Conservation (phyloP, 768 basidiomycete genomes). For the Tricholoma matsutake region DNA sequence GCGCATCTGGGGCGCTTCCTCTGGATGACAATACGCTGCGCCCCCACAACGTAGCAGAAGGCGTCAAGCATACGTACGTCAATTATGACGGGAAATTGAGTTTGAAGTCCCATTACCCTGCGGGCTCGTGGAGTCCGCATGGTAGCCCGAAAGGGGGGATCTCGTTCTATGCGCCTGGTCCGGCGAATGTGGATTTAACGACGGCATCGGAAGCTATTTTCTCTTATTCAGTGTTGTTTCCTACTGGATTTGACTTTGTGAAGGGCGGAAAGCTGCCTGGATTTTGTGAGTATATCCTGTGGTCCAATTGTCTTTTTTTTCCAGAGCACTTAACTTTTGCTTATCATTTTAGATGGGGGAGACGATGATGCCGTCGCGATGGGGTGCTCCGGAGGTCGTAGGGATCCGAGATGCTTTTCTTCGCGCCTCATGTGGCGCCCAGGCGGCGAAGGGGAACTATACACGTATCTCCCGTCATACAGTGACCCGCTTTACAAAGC, state of each 20-base stretch:
- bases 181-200: constrained; percentile 44
- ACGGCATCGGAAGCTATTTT: constrained; percentile 67
- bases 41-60: too few species aligned
- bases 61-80: too few species aligned
- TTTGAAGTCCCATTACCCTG: constrained; percentile 49
- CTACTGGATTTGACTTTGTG: constrained; percentile 59
- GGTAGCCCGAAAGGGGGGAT: constrained; percentile 52
- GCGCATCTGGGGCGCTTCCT: too few species aligned
- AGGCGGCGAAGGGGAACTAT: constrained; percentile 59
- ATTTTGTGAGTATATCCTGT: constrained; percentile 46
- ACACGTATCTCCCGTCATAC: constrained; percentile 64
- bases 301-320: background rate
- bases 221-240: constrained; percentile 60
- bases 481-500: constrained; percentile 35
- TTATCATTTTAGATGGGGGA: constrained; percentile 46
- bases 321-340: constrained; percentile 2
- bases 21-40: too few species aligned
- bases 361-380: constrained; percentile 43
- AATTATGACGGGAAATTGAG: too few species aligned
- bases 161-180: constrained; percentile 71
- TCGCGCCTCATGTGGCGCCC: constrained; percentile 69
- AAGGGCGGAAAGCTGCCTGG: constrained; percentile 74
- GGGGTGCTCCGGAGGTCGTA: constrained; percentile 64
- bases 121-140: constrained; percentile 54
- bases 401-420: constrained; percentile 55